Base-by-base conservation (phyloP, 305 asterid genomes). In the Withania somnifera region DNA sequence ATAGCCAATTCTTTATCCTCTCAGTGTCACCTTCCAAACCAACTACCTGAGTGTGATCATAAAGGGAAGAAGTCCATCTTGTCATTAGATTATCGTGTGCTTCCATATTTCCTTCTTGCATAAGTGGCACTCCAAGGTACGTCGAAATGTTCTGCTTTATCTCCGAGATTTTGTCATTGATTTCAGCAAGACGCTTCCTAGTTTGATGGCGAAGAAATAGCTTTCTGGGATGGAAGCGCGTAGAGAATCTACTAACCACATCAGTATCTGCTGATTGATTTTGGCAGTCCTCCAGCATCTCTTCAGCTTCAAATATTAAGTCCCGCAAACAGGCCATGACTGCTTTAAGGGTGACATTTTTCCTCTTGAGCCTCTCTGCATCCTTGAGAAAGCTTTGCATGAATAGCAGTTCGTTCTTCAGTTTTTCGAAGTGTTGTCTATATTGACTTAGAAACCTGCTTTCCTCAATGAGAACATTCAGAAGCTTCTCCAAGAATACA, bases 351-450 rank as follows among this genome's bases (percentile, higher is more conserved):
- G 57, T 84, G 78, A 11, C 26, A 51, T 79, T 58, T 86, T 84
- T 86, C 82, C 87, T 82, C 85, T 86, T 86, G 40, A 79, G 83
- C 84, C 87, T 84, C 50, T 86, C 89, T 7, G 84, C 89, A 63
- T 86, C 87, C 63, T 84, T 84, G 7, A 86, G 84, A 71, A 86
- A 86, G 81, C 84, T 82, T 79, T 86, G 82, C 89, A 86, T 86
- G 50, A 86, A 84, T 34, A 86, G 42, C n/a, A 86, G 57, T 73
- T 84, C 83, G 13, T 71, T 66, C 84, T 84, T 86, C 36, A 86
- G 50, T 34, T 54, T 84, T 61, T 66, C 87, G 36, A 84, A 82
- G 38, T 84, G 84, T 66, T 79, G 84, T 51, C 75, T 42, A n/a
- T 64, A 75, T 17, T 86, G 81, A 61, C 78, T 84, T 19, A 86